Evolutionary conservation across 495 filamentous ascomycete genomes (phyloP).

Genomic region (Beverwykella pulmonaria): DNA sequence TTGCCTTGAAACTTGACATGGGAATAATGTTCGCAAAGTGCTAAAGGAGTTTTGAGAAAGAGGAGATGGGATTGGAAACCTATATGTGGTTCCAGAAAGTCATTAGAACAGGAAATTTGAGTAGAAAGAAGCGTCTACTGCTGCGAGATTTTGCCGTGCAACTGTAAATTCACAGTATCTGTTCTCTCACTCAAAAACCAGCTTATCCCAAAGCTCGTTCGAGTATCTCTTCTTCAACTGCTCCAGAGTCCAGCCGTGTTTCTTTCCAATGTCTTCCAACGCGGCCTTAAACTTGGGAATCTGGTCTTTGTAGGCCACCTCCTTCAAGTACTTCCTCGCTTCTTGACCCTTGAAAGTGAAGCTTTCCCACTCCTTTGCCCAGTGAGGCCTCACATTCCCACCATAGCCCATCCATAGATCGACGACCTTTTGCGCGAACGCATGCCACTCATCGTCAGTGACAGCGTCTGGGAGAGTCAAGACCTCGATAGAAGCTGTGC

Average conservation of each 20-base stretch:
- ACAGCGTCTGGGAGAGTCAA: slow-evolving; percentile 51
- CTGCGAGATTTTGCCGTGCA: too few relatives aligned
- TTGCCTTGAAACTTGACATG: too few relatives aligned
- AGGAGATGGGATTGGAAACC: too few relatives aligned
- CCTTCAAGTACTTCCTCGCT: slow-evolving; percentile 48
- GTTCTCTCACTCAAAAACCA: slow-evolving; percentile 33
- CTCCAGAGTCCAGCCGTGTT: slow-evolving; percentile 53
- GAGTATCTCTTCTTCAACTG: slow-evolving; percentile 51
- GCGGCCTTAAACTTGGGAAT: slow-evolving; percentile 50
- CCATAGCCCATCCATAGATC: slow-evolving; percentile 54
- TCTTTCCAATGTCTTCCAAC: slow-evolving; percentile 50
- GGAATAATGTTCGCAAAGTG: too few relatives aligned
- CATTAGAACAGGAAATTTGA: too few relatives aligned
- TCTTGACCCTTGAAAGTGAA: slow-evolving; percentile 41
- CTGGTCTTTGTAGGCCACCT: slow-evolving; percentile 50
- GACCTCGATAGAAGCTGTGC: slow-evolving; percentile 56
- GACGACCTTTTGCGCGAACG: slow-evolving; percentile 51
- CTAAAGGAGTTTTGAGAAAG: too few relatives aligned
- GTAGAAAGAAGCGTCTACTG: too few relatives aligned
- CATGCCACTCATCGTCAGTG: slow-evolving; percentile 50
- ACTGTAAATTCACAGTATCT: too few relatives aligned
- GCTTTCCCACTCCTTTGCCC: slow-evolving; percentile 58
- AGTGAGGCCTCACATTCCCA: slow-evolving; percentile 54
- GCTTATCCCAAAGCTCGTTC: slow-evolving; percentile 49
- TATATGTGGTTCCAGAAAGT: too few relatives aligned